Conservation (phyloP, 2,329 filamentous ascomycete species). For the Fusarium praegraminearum region DNA sequence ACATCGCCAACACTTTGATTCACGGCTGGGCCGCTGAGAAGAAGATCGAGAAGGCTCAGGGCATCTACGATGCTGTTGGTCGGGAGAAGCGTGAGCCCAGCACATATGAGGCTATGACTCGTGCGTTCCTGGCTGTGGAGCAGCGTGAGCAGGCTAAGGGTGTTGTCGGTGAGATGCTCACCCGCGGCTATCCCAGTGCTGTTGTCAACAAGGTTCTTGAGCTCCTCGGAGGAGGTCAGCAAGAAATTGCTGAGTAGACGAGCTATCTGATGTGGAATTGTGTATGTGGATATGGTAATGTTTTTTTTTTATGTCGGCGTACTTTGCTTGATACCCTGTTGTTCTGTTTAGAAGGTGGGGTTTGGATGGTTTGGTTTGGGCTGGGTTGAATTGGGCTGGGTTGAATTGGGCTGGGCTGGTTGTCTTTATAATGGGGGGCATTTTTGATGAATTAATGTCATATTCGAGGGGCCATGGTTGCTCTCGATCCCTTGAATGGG, state of each 20-base stretch:
- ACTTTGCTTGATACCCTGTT: constrained; percentile 51
- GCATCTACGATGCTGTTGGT: constrained; percentile 83
- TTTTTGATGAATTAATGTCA: constrained; percentile 33
- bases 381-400: neutral
- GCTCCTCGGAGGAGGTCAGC: constrained; percentile 74
- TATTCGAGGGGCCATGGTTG: constrained; percentile 33
- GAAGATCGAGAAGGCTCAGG: constrained; percentile 81
- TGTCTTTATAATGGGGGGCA: constrained; percentile 40
- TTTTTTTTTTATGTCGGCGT: constrained; percentile 46
- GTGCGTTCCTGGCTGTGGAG: constrained; percentile 88
- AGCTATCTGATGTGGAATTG: constrained; percentile 8
- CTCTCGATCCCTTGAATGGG: constrained; percentile 40
- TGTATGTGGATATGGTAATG: constrained; percentile 33
- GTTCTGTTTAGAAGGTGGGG: constrained; percentile 38
- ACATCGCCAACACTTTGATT: constrained; percentile 98
- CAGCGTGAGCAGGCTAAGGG: constrained; percentile 79
- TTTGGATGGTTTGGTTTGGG: constrained; percentile 2
- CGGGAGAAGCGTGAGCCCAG: constrained; percentile 89
- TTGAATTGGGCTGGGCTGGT: constrained; percentile 19
- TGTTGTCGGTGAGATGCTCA: constrained; percentile 91
- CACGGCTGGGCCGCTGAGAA: constrained; percentile 93
- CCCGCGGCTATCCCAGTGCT: constrained; percentile 88
- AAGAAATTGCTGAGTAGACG: constrained; percentile 52
- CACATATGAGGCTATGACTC: constrained; percentile 98
- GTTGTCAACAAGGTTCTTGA: constrained; percentile 95